Evolutionary conservation across 2,329 filamentous ascomycete genomes (phyloP), one percentile per base, ranked within the genome.

Genomic region (Akanthomyces muscarius): DNA sequence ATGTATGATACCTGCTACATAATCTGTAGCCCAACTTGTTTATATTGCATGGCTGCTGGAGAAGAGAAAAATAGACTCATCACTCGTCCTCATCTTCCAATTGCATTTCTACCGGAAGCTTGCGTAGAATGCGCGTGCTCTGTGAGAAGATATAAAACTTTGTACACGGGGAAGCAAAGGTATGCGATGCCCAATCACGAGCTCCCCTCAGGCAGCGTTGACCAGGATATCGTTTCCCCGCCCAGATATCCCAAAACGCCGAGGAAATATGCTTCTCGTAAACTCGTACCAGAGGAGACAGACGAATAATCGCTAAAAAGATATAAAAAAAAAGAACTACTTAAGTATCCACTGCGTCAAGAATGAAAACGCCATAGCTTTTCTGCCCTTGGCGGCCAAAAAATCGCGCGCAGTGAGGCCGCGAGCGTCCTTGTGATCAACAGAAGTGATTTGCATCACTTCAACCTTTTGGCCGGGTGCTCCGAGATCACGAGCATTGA

Each of bases 391-490:
- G 68, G 78, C 80, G 3, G 71, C 67, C 14, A 77, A 68, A 63
- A 76, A 83, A 64, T 84, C 78, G 54, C 78, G 74, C 63, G 78
- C 79, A 18, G 79, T 78, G 38, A 84, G 71, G 5, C 83, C 83
- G 28, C 81, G 74, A 28, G 76, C 81, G 59, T 82, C 79, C 56
- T 72, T 71, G 5, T 76, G 77, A 53, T 81, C 78, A 4, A 85
- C 71, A 64, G 70, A 76, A 13, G 71, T 83, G 44, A 96, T 78
- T 23, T 85, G 84, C 63, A 84, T 84, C 36, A 95, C 75, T 67
- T 81, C 82, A 6, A 94, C 77, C 60, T 82, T 85, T 75, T 92
- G 86, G 0, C 91, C 91, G 0, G 87, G 84, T 0, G 79, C 80
- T 1, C 91, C 91, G 23, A 96, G 76, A 63, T 88, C 83, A 38